Evolutionary conservation across 257 asterid species (phyloP).

Genomic region (Handroanthus guayacan): DNA sequence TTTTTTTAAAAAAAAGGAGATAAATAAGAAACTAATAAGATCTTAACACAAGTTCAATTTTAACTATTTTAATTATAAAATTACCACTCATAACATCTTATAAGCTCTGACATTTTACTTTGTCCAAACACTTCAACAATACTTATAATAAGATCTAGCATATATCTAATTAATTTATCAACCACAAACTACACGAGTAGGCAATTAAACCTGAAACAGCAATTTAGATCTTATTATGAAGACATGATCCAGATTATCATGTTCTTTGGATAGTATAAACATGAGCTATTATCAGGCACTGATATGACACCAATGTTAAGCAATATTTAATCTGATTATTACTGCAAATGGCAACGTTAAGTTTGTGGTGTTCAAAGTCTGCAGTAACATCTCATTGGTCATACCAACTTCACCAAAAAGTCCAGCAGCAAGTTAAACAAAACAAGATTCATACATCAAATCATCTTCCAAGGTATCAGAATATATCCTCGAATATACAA

Average conservation of each 20-base stretch:
- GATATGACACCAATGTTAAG: background rate
- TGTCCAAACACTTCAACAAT: too few relatives aligned
- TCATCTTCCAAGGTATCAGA: background rate
- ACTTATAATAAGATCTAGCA: too few relatives aligned
- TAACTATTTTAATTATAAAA: too few relatives aligned
- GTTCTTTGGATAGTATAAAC: background rate
- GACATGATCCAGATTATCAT: background rate
- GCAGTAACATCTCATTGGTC: background rate
- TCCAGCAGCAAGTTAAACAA: background rate
- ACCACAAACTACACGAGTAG: background rate
- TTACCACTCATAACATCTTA: too few relatives aligned
- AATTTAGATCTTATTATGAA: background rate
- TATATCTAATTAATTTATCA: background rate
- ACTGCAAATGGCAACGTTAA: background rate
- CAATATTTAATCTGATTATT: background rate
- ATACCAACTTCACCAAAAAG: background rate
- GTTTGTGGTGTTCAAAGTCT: too few relatives aligned
- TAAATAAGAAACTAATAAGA: too few relatives aligned
- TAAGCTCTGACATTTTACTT: too few relatives aligned
- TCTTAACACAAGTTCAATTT: too few relatives aligned
- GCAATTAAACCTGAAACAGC: background rate
- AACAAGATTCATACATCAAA: background rate
- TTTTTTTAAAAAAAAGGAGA: too few relatives aligned
- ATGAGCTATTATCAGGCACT: background rate
- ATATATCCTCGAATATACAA: slow-evolving; percentile 36